Conservation (phyloP, 2,329 filamentous ascomycete species). For the Cordyceps pruinosa region DNA sequence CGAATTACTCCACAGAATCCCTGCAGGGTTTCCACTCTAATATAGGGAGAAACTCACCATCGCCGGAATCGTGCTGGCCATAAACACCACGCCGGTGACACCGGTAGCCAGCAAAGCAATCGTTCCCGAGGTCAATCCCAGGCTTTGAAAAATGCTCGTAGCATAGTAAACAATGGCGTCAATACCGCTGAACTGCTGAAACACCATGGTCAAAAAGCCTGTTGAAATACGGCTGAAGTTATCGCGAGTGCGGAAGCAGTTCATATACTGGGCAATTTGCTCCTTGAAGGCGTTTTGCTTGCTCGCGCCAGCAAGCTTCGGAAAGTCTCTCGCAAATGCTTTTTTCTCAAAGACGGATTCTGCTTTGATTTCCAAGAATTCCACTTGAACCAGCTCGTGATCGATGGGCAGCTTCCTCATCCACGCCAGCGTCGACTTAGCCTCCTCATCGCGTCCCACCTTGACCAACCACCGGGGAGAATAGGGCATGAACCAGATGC, state of each 20-base stretch:
- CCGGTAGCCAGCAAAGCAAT: slow-evolving; percentile 59
- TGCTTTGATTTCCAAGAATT: slow-evolving; percentile 78
- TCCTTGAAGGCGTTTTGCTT: slow-evolving; percentile 34
- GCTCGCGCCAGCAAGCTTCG: slow-evolving; percentile 34
- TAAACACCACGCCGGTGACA: slow-evolving; percentile 64
- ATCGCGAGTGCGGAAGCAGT: slow-evolving; percentile 31
- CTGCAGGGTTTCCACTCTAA: not conserved
- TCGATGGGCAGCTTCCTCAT: slow-evolving; percentile 56
- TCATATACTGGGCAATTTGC: slow-evolving; percentile 41
- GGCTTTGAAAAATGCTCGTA: slow-evolving; percentile 54
- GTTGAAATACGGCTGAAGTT: slow-evolving; percentile 58
- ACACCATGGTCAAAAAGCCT: slow-evolving; percentile 57
- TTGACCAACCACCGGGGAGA: slow-evolving; percentile 71
- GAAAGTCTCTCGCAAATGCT: slow-evolving; percentile 53
- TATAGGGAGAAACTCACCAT: slow-evolving; percentile 18
- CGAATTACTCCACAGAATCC: not conserved
- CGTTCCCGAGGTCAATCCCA: slow-evolving; percentile 55
- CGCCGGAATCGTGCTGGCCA: slow-evolving; percentile 31
- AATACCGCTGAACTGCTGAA: slow-evolving; percentile 39
- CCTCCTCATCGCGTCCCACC: slow-evolving; percentile 63
- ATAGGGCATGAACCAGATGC: slow-evolving; percentile 76
- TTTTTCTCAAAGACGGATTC: slow-evolving; percentile 71
- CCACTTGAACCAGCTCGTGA: slow-evolving; percentile 63
- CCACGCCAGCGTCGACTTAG: slow-evolving; percentile 45
- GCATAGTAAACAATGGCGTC: slow-evolving; percentile 40